These are phyloP conservation scores for Kwoniella botswanensis DNA, from an alignment of 768 basidiomycete species.

Conservation along the genomic window DNA sequence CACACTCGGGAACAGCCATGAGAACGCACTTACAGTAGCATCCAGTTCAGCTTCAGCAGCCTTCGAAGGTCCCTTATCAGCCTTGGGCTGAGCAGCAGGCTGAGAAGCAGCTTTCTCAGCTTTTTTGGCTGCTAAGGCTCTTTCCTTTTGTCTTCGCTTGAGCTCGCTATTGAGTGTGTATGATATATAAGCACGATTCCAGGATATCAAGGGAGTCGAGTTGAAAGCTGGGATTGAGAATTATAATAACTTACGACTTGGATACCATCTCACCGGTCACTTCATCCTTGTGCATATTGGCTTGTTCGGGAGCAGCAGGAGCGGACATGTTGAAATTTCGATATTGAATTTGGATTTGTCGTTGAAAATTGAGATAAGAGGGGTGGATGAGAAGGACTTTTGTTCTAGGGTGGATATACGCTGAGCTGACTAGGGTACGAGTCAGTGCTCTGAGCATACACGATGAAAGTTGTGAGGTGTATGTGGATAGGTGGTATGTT, in stretches of 20 bases:
- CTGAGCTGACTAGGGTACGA: conserved; percentile 8
- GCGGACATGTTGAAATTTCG: conserved; percentile 54
- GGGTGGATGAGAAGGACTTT: not conserved
- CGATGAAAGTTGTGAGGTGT: not conserved
- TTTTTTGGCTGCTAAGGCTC: conserved; percentile 74
- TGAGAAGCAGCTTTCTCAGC: conserved; percentile 66
- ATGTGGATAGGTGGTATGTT: not conserved
- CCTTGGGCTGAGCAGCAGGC: conserved; percentile 55
- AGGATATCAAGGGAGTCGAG: conserved; percentile 33
- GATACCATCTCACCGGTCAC: conserved; percentile 96
- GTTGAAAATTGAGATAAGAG: not conserved
- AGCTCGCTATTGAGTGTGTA: conserved; percentile 69
- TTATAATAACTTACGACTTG: conserved; percentile 71
- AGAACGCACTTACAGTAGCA: conserved; percentile 73
- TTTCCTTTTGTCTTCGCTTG: conserved; percentile 88
- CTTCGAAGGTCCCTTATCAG: conserved; percentile 51
- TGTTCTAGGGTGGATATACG: not conserved
- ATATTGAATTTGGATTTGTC: not conserved
- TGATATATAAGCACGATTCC: conserved; percentile 31
- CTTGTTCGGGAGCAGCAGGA: conserved; percentile 40
- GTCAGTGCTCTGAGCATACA: conserved; percentile 28
- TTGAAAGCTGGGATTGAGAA: not conserved
- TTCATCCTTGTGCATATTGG: conserved; percentile 59
- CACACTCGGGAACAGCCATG: too few relatives aligned
- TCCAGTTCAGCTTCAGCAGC: conserved; percentile 80